Conservation (phyloP, 1,284 basidiomycete genomes). For the Hymenochaete sp. region DNA sequence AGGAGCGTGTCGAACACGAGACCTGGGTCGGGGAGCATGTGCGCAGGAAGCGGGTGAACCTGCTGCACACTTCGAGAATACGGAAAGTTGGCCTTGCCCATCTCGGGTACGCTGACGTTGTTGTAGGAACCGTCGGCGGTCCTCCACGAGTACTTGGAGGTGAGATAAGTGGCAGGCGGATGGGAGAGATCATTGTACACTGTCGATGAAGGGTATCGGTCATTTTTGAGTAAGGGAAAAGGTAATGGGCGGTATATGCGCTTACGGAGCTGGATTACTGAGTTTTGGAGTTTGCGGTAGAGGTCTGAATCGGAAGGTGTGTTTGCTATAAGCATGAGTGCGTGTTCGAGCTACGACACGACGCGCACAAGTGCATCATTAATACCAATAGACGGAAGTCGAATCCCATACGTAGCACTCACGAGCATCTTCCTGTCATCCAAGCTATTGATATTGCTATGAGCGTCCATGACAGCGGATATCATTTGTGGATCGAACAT, state of each 20-base stretch:
- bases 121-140: conserved; percentile 68
- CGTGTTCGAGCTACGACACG: conserved; percentile 52
- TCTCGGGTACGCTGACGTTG: conserved; percentile 57
- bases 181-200: conserved; percentile 75
- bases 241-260: neutral
- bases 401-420: conserved; percentile 16
- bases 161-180: conserved; percentile 60
- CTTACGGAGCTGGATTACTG: conserved; percentile 50
- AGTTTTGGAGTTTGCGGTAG: conserved; percentile 40
- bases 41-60: conserved; percentile 47
- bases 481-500: conserved; percentile 33
- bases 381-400: conserved; percentile 17
- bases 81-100: conserved; percentile 67
- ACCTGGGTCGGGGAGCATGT: conserved; percentile 68
- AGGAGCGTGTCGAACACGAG: conserved; percentile 67
- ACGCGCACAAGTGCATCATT: neutral
- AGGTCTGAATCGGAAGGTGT: conserved; percentile 42
- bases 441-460: conserved; percentile 48
- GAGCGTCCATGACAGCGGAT: conserved; percentile 46
- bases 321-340: conserved; percentile 52
- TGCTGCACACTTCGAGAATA: conserved; percentile 79
- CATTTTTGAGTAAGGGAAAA: neutral
- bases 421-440: conserved; percentile 57
- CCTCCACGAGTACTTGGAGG: conserved; percentile 55
- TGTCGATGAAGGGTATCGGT: conserved; percentile 22